phyloP scores from a whole-genome alignment of 805 yeast genomes.

The Metschnikowia drakensbergensis region DNA sequence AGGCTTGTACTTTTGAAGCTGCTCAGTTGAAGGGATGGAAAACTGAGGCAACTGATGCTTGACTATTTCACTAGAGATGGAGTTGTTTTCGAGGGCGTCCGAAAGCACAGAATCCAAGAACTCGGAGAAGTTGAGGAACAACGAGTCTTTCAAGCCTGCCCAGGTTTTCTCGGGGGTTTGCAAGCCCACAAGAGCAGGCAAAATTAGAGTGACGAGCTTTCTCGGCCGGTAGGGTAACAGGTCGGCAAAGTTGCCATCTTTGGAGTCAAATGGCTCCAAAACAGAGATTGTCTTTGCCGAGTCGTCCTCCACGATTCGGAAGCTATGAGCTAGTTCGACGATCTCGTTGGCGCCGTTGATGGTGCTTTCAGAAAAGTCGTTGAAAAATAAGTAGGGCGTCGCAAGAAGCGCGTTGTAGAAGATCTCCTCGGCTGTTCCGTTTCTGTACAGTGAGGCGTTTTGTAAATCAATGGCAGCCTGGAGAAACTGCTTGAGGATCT shows the following conservation, averaged over 20 bases:
- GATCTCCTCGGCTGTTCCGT: conserved; percentile 63
- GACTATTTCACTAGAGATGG: conserved; percentile 37
- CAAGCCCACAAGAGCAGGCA: conserved; percentile 44
- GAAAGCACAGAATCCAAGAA: conserved; percentile 31
- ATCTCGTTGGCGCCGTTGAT: conserved; percentile 41
- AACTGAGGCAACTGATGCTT: conserved; percentile 40
- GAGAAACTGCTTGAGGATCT: conserved; percentile 52
- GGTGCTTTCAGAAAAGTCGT: conserved; percentile 30
- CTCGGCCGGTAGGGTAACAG: conserved; percentile 49
- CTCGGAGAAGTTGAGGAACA: conserved; percentile 33
- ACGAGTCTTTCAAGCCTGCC: conserved; percentile 25
- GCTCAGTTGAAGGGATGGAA: conserved; percentile 27
- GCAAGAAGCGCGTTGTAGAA: conserved; percentile 59
- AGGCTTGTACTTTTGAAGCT: conserved; percentile 21
- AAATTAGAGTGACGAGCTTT: conserved; percentile 45
- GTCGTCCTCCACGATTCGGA: conserved; percentile 26
- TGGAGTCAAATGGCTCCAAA: conserved; percentile 38
- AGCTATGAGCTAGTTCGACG: conserved; percentile 42
- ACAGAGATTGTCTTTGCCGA: conserved; percentile 16
- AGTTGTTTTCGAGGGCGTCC: conserved; percentile 31
- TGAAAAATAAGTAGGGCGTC: conserved; percentile 59
- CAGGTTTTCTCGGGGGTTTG: conserved; percentile 40
- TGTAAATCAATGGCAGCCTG: conserved; percentile 56
- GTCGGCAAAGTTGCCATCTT: conserved; percentile 24
- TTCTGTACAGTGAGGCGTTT: conserved; percentile 34